Base-by-base conservation (phyloP, 2,329 filamentous ascomycete genomes). In the Fusarium sp. region DNA sequence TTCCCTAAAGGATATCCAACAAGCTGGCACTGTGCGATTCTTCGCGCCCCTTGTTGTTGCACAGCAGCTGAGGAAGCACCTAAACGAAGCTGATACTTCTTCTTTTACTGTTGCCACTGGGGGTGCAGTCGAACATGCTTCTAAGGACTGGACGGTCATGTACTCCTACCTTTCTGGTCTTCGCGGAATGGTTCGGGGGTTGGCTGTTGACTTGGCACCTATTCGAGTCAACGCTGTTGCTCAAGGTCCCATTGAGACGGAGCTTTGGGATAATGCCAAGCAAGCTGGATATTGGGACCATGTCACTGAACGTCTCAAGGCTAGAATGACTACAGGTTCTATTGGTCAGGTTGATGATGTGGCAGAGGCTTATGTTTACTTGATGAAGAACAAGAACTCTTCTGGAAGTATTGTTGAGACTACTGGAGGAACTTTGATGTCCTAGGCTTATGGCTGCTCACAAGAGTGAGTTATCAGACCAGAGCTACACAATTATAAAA, bases 301-400 rank as follows among this genome's bases (percentile, higher is more conserved):
- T 4, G 40, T 70, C 2, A 72, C 70, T 6, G 51, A 44, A 2
- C 57, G 33, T 1, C 57, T 59, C 30, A 72, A 65, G 54, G 69
- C 49, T 8, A 57, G 57, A 28, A 67, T 65, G 58, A 66, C 62
- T 7, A 72, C 70, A 0, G 70, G 70, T 0, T 16, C 37, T 4
- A 38, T 72, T 13, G 67, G 67, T 0, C 45, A 69, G 28, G 57
- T 68, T 8, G 65, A 72, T 20, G 70, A 72, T 47, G 65, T 71
- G 3, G 67, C 62, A 0, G 70, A 72, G 58, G 62, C 65, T 8
- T 72, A 72, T 55, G 18, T 72, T 20, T 72, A 72, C 26, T 30
- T 62, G n/a, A 72, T 72, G 70, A 72, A 72, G 65, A 70, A 72
- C 33, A 53, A 59, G 46, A 71, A 69, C 4, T 40, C 59, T 10